Percentiles rank a stretch among this genome's conserved stretches.
phyloP scores from a whole-genome alignment of 2,329 filamentous ascomycete species.

The Tolypocladium tundrense region DNA sequence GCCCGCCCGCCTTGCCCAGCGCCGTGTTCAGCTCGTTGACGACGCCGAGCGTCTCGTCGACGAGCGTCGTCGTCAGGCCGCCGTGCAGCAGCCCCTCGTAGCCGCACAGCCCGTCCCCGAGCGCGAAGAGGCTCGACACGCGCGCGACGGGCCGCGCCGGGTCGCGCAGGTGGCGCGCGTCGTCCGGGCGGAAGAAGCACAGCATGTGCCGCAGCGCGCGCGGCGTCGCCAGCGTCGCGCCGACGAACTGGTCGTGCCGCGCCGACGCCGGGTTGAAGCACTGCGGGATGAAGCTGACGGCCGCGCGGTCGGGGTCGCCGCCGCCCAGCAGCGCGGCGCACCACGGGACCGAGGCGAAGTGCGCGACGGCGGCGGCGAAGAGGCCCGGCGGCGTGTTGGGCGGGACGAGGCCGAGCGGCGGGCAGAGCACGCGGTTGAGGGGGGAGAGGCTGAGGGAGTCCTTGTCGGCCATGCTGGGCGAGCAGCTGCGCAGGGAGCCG shows the following conservation, averaged over 20 bases:
- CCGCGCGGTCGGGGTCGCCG: neutral
- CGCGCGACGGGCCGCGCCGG: slow-evolving; percentile 15
- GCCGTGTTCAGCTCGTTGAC: slow-evolving; percentile 25
- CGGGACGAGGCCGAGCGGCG: slow-evolving; percentile 17
- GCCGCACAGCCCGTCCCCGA: slow-evolving; percentile 23
- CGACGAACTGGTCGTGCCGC: slow-evolving; percentile 23
- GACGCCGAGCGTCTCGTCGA: slow-evolving; percentile 26
- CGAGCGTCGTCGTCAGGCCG: slow-evolving; percentile 22
- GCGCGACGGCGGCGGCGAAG: slow-evolving; percentile 15
- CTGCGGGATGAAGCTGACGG: slow-evolving; percentile 22
- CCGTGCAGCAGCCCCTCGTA: slow-evolving; percentile 24
- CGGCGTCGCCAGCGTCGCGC: slow-evolving; percentile 16
- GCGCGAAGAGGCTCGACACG: slow-evolving; percentile 18
- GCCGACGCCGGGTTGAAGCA: slow-evolving; percentile 18
- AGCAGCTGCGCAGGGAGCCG: no score
- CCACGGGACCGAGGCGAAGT: slow-evolving; percentile 26
- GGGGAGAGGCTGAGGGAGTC: slow-evolving; percentile 1
- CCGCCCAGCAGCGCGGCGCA: slow-evolving; percentile 17
- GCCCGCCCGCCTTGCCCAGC: slow-evolving; percentile 17
- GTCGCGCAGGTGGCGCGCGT: slow-evolving; percentile 12
- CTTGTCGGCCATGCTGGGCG: neutral
- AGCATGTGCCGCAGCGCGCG: slow-evolving; percentile 22
- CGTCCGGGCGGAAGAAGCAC: slow-evolving; percentile 19
- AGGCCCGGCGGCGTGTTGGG: slow-evolving; percentile 13
- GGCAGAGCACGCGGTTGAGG: slow-evolving; percentile 18